Evolutionary conservation across 2,329 filamentous ascomycete species (phyloP).

Genomic region (Stagonosporopsis vannaccii): DNA sequence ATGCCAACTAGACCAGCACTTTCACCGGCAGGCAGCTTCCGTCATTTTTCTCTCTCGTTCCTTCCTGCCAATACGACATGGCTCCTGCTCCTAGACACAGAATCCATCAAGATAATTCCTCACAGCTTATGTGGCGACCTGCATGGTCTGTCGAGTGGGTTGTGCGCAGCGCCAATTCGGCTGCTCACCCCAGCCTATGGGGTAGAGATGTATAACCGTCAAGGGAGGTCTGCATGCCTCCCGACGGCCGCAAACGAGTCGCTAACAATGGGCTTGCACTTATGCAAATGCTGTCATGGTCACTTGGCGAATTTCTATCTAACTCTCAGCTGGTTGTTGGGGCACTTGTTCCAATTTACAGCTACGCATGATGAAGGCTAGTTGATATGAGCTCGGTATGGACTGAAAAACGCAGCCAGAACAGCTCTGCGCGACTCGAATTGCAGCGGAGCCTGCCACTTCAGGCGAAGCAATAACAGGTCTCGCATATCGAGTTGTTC

Average conservation of each 20-base stretch:
- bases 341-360: too few relatives aligned
- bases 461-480: not conserved
- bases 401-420: not conserved
- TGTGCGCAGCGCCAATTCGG: not conserved
- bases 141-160: not conserved
- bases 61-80: not conserved
- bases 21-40: too few relatives aligned
- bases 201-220: not conserved
- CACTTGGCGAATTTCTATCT: too few relatives aligned
- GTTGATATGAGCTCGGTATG: not conserved
- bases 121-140: not conserved
- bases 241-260: not conserved
- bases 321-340: too few relatives aligned
- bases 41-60: not conserved
- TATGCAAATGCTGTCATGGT: not conserved
- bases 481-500: not conserved
- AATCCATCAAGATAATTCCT: not conserved
- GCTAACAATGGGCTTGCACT: not conserved
- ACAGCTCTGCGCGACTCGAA: not conserved
- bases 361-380: too few relatives aligned
- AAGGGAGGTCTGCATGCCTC: not conserved
- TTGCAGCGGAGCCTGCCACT: not conserved
- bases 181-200: slow-evolving; percentile 1
- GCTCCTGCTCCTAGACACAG: not conserved
- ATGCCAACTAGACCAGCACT: too few relatives aligned